Conservation (phyloP, 202 grass and related monocot genomes). For the Saccharum hybrid region DNA sequence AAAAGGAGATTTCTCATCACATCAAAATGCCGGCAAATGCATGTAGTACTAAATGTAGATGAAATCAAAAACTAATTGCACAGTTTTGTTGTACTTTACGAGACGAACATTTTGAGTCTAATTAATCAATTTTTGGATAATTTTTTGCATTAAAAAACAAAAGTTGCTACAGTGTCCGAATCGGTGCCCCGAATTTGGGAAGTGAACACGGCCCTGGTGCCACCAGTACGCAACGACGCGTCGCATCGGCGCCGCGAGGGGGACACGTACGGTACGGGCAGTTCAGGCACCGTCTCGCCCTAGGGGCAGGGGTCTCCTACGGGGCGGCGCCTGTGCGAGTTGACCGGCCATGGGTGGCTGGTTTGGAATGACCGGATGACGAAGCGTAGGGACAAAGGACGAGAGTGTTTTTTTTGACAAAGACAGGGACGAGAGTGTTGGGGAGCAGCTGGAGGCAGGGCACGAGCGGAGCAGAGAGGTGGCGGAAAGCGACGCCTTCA, state of each 20-base stretch:
- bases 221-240: constrained; percentile 13
- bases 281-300: background rate
- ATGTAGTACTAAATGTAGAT: no score
- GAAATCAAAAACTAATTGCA: no score
- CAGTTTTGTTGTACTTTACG: no score
- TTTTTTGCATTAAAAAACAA: no score
- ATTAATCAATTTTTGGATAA: no score
- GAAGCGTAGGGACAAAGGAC: background rate
- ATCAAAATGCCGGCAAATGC: no score
- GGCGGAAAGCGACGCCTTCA: constrained; percentile 19
- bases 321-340: background rate
- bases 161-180: no score
- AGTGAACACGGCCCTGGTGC: no score
- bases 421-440: background rate
- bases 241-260: constrained; percentile 1
- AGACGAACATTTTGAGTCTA: no score
- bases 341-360: background rate
- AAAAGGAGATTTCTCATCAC: no score
- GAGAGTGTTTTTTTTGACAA: background rate
- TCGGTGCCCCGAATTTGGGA: no score
- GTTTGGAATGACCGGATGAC: background rate
- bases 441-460: constrained; percentile 13
- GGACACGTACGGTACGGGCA: background rate
- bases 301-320: no score
- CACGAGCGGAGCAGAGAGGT: background rate